Percentiles rank a stretch among this genome's conserved stretches.
These are phyloP conservation scores for Macadamia integrifolia DNA, from an alignment of 164 flowering plant genomes.

Conservation along the genomic window DNA sequence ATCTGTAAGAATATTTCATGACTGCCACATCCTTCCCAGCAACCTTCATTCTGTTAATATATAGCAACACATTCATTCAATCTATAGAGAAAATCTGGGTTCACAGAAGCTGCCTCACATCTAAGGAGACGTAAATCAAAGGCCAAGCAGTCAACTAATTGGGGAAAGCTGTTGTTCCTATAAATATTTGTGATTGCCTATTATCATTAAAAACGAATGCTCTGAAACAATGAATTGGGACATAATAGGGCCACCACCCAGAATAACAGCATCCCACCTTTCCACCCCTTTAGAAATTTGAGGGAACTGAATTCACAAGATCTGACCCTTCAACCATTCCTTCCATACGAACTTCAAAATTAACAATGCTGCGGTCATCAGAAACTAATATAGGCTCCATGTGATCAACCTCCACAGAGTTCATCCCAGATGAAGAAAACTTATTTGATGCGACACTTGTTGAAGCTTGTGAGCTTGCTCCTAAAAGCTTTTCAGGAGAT, in stretches of 20 bases:
- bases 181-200: no score
- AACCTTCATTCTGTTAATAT: slow-evolving; percentile 4
- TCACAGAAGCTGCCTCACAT: not conserved
- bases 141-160: not conserved
- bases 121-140: not conserved
- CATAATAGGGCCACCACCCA: no score
- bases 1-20: not conserved
- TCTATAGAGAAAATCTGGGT: not conserved
- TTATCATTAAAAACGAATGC: no score
- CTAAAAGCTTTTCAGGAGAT: slow-evolving; percentile 26
- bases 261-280: no score
- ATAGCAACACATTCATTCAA: not conserved
- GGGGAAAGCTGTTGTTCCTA: no score
- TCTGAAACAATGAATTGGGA: no score
- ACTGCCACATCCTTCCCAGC: not conserved
- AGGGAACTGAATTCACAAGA: slow-evolving; percentile 7
- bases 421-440: slow-evolving; percentile 28
- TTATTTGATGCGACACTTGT: slow-evolving; percentile 30
- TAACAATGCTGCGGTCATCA: slow-evolving; percentile 21
- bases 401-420: slow-evolving; percentile 28
- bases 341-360: slow-evolving; percentile 27
- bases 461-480: slow-evolving; percentile 28
- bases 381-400: slow-evolving; percentile 27
- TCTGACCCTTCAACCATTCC: slow-evolving; percentile 31
- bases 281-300: not conserved